Percentiles rank a stretch among this genome's conserved stretches.
Evolutionary conservation across 192 early-diverging fungal species (phyloP).

Genomic region (Umbelopsis isabellina): DNA sequence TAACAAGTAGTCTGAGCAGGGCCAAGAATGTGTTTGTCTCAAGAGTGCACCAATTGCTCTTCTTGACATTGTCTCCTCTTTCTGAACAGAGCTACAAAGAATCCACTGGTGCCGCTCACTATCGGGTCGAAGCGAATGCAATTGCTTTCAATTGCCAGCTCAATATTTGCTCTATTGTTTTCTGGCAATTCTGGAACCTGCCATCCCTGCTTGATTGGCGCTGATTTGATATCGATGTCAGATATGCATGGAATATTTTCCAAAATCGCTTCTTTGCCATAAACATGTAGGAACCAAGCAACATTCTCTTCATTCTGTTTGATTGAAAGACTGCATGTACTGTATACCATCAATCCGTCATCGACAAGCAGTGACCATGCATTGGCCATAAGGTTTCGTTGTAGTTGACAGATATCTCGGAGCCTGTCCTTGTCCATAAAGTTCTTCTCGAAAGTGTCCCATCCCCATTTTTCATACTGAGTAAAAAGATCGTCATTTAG

Average conservation of each 20-base stretch:
- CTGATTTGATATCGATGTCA: conserved; percentile 37
- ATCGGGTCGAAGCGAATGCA: conserved; percentile 72
- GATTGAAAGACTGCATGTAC: conserved; percentile 76
- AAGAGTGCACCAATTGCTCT: no score
- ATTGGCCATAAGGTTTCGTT: conserved; percentile 70
- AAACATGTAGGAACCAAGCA: conserved; percentile 69
- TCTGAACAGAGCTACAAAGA: conserved; percentile 80
- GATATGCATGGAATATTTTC: conserved; percentile 54
- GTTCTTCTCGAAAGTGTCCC: conserved; percentile 79
- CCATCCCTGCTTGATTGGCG: conserved; percentile 26
- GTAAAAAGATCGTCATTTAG: not conserved
- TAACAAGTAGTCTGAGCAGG: no score
- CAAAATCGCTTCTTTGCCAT: conserved; percentile 47
- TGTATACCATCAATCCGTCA: conserved; percentile 87
- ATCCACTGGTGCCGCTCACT: conserved; percentile 68
- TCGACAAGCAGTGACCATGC: conserved; percentile 75
- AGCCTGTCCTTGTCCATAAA: conserved; percentile 69
- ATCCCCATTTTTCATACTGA: conserved; percentile 79
- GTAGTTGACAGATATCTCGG: conserved; percentile 62
- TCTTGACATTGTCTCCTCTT: conserved; percentile 39
- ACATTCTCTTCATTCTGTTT: conserved; percentile 90
- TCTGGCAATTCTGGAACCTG: not conserved
- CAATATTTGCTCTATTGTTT: conserved; percentile 25
- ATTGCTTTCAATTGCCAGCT: conserved; percentile 27
- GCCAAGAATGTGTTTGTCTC: no score